phyloP scores from a whole-genome alignment of 2,329 filamentous ascomycete genomes.

The Falciphora oryzae region DNA sequence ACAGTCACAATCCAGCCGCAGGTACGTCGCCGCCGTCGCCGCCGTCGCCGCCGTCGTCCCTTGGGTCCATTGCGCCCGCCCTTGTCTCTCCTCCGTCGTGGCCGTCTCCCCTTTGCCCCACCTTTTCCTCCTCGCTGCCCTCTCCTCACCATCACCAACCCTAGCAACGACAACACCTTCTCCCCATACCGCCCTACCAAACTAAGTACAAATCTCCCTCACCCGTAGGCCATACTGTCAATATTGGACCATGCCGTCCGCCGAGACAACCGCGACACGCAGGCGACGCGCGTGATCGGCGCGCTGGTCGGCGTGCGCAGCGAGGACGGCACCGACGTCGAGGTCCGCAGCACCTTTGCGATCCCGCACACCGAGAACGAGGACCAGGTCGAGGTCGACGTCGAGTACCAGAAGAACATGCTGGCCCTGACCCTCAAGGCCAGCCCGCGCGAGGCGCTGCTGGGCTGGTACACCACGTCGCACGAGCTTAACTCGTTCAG shows the following conservation, averaged over 20 bases:
- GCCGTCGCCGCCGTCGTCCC: no score
- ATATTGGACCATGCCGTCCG: constrained; percentile 92
- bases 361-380: constrained; percentile 98
- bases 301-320: constrained; percentile 88
- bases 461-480: constrained; percentile 98
- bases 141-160: neutral
- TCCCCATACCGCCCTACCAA: no score
- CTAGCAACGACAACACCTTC: no score
- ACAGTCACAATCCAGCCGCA: constrained; percentile 93
- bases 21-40: constrained; percentile 37
- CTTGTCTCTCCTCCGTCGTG: neutral
- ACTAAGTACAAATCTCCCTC: neutral
- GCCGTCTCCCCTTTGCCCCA: constrained; percentile 1
- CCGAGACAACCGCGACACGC: constrained; percentile 66
- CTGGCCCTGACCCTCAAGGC: constrained; percentile 89
- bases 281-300: constrained; percentile 94
- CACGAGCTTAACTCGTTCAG: constrained; percentile 97
- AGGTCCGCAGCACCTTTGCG: constrained; percentile 93
- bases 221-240: constrained; percentile 57
- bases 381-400: constrained; percentile 98
- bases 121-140: constrained; percentile 7
- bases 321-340: constrained; percentile 94
- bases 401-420: constrained; percentile 99
- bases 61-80: no score
- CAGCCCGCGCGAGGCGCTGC: constrained; percentile 85